These are phyloP conservation scores for Penicillium sp. DNA, from an alignment of 2,329 filamentous ascomycete genomes.

Conservation along the genomic window DNA sequence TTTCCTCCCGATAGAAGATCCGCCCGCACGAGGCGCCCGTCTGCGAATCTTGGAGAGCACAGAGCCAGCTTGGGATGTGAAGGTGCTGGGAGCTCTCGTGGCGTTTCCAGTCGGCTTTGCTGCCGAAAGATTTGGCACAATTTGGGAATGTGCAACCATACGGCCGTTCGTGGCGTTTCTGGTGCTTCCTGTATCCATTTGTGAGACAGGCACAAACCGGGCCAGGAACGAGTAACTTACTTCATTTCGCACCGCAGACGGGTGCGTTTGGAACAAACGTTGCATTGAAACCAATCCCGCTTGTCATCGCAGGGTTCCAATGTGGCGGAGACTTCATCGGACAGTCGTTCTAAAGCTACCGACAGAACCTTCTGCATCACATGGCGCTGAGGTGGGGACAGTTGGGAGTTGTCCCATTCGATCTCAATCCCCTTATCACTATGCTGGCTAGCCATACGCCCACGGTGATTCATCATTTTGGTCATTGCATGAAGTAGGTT, in stretches of 20 bases:
- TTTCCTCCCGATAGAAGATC: constrained; percentile 57
- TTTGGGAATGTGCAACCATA: constrained; percentile 73
- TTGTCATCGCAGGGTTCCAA: constrained; percentile 17
- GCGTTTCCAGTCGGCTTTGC: constrained; percentile 91
- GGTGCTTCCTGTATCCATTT: constrained; percentile 74
- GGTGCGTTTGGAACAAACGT: constrained; percentile 31
- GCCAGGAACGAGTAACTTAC: constrained; percentile 30
- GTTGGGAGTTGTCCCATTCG: constrained; percentile 17
- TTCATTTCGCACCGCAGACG: constrained; percentile 39
- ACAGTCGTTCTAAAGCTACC: constrained; percentile 29
- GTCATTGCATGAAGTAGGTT: constrained; percentile 36
- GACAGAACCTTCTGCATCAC: constrained; percentile 34
- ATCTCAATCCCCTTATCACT: constrained; percentile 23
- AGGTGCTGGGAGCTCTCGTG: constrained; percentile 81
- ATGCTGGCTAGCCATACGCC: constrained; percentile 22
- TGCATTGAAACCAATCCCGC: constrained; percentile 31
- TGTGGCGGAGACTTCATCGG: constrained; percentile 9
- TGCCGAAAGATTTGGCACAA: constrained; percentile 76
- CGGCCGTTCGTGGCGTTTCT: constrained; percentile 74
- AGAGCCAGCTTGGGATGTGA: constrained; percentile 69
- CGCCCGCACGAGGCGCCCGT: constrained; percentile 52
- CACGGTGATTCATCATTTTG: constrained; percentile 31
- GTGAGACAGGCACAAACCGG: too few relatives aligned
- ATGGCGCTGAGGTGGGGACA: constrained; percentile 32
- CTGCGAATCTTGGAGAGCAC: constrained; percentile 46